A percentile compares a stretch with the other conserved stretches of the same genome.
Evolutionary conservation across 768 basidiomycete genomes (phyloP).

Genomic region (Kwoniella sp.): DNA sequence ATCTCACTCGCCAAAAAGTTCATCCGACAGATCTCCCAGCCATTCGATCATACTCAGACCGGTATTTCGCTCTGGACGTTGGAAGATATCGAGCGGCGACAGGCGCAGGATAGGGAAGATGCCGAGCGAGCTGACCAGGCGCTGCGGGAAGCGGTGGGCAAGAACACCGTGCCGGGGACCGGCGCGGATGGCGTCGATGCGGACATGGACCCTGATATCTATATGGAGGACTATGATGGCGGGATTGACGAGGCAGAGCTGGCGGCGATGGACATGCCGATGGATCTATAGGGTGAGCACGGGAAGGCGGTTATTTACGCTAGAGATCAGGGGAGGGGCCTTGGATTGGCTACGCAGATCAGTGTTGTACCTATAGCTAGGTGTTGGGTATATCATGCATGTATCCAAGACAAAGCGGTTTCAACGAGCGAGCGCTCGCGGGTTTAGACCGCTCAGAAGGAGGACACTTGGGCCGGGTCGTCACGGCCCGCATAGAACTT

Average conservation of each 20-base stretch:
- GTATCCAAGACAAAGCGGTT: not conserved
- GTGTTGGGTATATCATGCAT: not conserved
- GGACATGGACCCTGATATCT: conserved; percentile 23
- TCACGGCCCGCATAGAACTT: conserved; percentile 49
- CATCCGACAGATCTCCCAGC: conserved; percentile 98
- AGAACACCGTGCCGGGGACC: conserved; percentile 2
- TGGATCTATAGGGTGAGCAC: conserved; percentile 1
- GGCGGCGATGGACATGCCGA: conserved; percentile 24
- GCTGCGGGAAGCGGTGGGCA: conserved; percentile 5
- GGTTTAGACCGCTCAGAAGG: conserved; percentile 29
- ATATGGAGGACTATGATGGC: conserved; percentile 24
- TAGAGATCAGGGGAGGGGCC: not conserved
- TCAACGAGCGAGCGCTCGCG: not conserved
- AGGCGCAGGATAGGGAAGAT: conserved; percentile 71
- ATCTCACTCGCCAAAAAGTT: conserved; percentile 89
- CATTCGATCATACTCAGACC: conserved; percentile 91
- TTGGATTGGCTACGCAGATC: not conserved
- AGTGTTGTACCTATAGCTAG: not conserved
- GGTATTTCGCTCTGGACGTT: conserved; percentile 92
- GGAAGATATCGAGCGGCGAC: conserved; percentile 81
- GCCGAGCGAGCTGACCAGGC: conserved; percentile 44
- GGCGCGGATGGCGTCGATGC: conserved; percentile 10
- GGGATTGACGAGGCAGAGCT: conserved; percentile 28
- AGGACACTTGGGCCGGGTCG: conserved; percentile 44
- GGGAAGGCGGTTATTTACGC: not conserved